These are phyloP conservation scores for Cyclocybe cylindracea DNA, from an alignment of 768 basidiomycete species.

Conservation along the genomic window DNA sequence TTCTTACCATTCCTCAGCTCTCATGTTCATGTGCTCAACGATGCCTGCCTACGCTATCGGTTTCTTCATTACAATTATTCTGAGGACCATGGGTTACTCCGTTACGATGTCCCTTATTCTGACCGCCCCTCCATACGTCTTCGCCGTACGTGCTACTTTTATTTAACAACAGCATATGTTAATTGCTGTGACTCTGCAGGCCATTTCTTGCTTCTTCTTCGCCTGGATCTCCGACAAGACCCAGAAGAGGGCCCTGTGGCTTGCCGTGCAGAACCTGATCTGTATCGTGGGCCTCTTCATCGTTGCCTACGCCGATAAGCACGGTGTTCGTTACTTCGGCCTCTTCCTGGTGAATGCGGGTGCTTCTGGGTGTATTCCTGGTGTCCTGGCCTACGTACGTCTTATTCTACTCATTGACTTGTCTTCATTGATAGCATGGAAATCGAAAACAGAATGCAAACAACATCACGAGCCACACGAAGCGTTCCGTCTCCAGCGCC, in stretches of 20 bases:
- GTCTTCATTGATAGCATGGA: neutral
- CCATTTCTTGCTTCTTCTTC: slow-evolving; percentile 34
- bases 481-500: slow-evolving; percentile 37
- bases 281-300: slow-evolving; percentile 33
- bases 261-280: slow-evolving; percentile 32
- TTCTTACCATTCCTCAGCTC: slow-evolving; percentile 13
- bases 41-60: slow-evolving; percentile 39
- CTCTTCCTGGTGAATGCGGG: slow-evolving; percentile 34
- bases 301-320: slow-evolving; percentile 27
- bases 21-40: slow-evolving; percentile 39
- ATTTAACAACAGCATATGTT: neutral
- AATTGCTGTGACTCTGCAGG: slow-evolving; percentile 17
- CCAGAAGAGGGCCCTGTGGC: slow-evolving; percentile 32
- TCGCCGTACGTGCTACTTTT: slow-evolving; percentile 23
- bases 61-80: slow-evolving; percentile 36
- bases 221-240: slow-evolving; percentile 39
- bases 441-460: slow-evolving; percentile 26
- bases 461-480: slow-evolving; percentile 34
- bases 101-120: slow-evolving; percentile 30
- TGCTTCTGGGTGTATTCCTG: slow-evolving; percentile 32
- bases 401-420: neutral
- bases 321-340: slow-evolving; percentile 26
- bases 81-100: slow-evolving; percentile 33
- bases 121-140: slow-evolving; percentile 34
- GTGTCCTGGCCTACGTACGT: slow-evolving; percentile 37